Evolutionary conservation across 1,139 yeast genomes (phyloP).

Genomic region (Hanseniaspora sp.): DNA sequence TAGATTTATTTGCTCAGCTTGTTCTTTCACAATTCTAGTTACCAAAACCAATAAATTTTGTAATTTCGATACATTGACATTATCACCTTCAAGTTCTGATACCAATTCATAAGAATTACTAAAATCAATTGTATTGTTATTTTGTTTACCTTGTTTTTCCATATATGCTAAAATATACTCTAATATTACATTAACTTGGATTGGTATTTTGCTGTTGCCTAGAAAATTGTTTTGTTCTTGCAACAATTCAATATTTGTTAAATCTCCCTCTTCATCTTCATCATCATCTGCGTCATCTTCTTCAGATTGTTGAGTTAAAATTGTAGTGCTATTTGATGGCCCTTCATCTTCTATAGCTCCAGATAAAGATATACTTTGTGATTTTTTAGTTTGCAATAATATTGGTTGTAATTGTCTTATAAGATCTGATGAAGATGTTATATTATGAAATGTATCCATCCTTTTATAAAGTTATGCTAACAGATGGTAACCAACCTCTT

Average conservation of each 20-base stretch:
- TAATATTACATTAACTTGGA: slow-evolving; percentile 17
- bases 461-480: neutral
- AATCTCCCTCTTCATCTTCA: slow-evolving; percentile 12
- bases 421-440: slow-evolving; percentile 10
- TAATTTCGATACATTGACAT: neutral
- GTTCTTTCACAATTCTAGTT: neutral
- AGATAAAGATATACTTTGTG: neutral
- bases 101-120: neutral
- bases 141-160: neutral
- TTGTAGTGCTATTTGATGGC: neutral
- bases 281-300: slow-evolving; percentile 6
- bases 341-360: neutral
- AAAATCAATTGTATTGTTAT: neutral
- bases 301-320: neutral
- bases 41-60: slow-evolving; percentile 2
- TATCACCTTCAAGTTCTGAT: slow-evolving; percentile 3
- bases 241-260: slow-evolving; percentile 6
- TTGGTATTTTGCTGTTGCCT: neutral
- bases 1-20: neutral
- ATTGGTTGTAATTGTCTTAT: slow-evolving; percentile 11
- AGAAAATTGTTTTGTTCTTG: neutral
- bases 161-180: slow-evolving; percentile 11
- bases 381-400: neutral
- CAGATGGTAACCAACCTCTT: neutral
- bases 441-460: neutral